Base-by-base conservation (phyloP, 305 asterid species). In the Withania somnifera region DNA sequence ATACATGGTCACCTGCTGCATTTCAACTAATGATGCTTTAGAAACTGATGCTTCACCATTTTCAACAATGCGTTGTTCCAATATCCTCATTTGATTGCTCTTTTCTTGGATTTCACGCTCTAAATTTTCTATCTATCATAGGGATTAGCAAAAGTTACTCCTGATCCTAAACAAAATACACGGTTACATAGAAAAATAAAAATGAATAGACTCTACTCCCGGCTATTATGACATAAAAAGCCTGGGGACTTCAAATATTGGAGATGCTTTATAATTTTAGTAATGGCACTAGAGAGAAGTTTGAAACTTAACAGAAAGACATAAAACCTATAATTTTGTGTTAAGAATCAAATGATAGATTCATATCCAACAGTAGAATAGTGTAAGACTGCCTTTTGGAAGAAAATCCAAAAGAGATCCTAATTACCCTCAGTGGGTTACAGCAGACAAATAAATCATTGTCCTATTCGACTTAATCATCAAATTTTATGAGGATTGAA, bases 51-150 rank as follows among this genome's bases (percentile, higher is more conserved):
- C 92, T 91, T 97, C 97, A 80, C 97, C 93, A 77, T 92, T 89
- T 87, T 95, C 98, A 82, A 88, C 92, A 76, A 97, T 95, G 10
- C 94, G 95, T 82, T 91, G 97, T 87, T 97, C 98, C 73, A 97
- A 86, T 61, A 87, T 86, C 86, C 88, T 87, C 98, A 95, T 95
- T 88, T 92, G 99, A 88, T 84, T 89, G 83, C 85, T 92, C 88
- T 97, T 95, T 84, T 91, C 98, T 86, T 93, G 91, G 87, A 97
- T 95, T 88, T 97, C 99, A 68, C 81, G 86, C 90, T 97, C 98
- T 91, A 97, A 78, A 88, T 89, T 90, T 86, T 93, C 91, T 77
- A 97, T 89, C 98, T 97, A 96, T 67, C 61, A 42, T 64, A 67
- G 64, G 51, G 42, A 4, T 50, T 81, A 67, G 68, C 42, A 66